These are phyloP conservation scores for Biancaea sappan DNA, from an alignment of 306 rosid genomes.

Conservation along the genomic window DNA sequence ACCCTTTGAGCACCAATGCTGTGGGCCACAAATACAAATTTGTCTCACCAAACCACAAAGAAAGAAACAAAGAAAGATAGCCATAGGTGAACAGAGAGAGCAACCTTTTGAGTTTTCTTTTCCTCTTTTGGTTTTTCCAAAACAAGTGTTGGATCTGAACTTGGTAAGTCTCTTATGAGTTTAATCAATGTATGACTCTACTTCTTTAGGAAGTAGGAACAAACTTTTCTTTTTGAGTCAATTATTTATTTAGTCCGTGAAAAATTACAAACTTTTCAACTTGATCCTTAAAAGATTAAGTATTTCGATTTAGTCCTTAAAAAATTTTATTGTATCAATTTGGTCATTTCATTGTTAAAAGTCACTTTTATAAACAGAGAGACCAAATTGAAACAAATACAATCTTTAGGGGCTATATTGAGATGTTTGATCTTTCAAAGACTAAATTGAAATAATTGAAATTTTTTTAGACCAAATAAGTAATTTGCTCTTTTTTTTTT, in stretches of 20 bases:
- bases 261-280: too few relatives aligned
- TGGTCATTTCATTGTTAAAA: too few relatives aligned
- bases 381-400: too few relatives aligned
- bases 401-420: too few relatives aligned
- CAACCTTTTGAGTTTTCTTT: neutral
- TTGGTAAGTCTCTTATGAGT: neutral
- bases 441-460: too few relatives aligned
- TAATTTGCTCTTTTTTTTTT: neutral
- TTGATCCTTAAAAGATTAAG: too few relatives aligned
- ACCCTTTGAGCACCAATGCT: conserved; percentile 97
- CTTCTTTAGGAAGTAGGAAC: conserved; percentile 3
- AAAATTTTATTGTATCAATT: too few relatives aligned
- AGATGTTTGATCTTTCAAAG: too few relatives aligned
- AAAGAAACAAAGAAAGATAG: neutral
- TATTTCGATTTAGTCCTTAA: too few relatives aligned
- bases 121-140: conserved; percentile 6
- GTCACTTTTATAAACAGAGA: too few relatives aligned
- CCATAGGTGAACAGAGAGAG: neutral
- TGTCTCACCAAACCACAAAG: conserved; percentile 13
- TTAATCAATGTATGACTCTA: neutral
- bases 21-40: conserved; percentile 37
- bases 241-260: too few relatives aligned
- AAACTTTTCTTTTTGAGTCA: neutral
- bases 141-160: conserved; percentile 10
- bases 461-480: too few relatives aligned